A percentile compares a stretch with the other conserved stretches of the same genome.
These are phyloP conservation scores for Lepiota subincarnata DNA, from an alignment of 768 basidiomycete species.

Conservation along the genomic window DNA sequence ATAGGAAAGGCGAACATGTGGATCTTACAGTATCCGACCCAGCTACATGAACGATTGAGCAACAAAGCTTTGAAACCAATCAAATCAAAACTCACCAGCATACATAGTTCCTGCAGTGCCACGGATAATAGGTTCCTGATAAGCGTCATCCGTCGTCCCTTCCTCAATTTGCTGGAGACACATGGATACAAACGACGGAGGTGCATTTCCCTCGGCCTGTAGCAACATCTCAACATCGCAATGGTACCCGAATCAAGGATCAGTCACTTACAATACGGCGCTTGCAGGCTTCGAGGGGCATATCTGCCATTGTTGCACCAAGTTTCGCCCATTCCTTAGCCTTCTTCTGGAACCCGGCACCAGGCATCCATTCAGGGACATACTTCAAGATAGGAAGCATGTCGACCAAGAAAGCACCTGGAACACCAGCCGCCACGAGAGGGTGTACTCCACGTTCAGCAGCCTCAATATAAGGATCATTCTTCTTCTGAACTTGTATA, in stretches of 20 bases:
- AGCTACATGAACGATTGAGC: slow-evolving; percentile 9
- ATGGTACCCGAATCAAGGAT: not conserved
- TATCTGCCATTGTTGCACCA: slow-evolving; percentile 28
- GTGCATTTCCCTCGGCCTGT: slow-evolving; percentile 14
- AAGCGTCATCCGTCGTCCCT: slow-evolving; percentile 5
- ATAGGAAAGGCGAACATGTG: too few species aligned
- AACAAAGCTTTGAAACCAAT: not conserved
- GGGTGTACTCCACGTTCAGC: slow-evolving; percentile 20
- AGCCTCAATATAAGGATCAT: slow-evolving; percentile 28
- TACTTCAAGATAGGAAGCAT: slow-evolving; percentile 30
- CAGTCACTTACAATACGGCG: slow-evolving; percentile 1
- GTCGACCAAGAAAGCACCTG: slow-evolving; percentile 29
- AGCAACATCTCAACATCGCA: not conserved
- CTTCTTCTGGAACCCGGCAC: slow-evolving; percentile 39
- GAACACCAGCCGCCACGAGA: slow-evolving; percentile 20
- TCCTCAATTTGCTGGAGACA: slow-evolving; percentile 13
- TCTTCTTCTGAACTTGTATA: slow-evolving; percentile 21
- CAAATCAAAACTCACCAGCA: slow-evolving; percentile 12
- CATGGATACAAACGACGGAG: slow-evolving; percentile 16
- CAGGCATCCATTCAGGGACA: slow-evolving; percentile 44
- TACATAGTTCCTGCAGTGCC: slow-evolving; percentile 21
- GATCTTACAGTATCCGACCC: slow-evolving; percentile 18
- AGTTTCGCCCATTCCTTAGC: slow-evolving; percentile 31
- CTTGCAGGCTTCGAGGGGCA: slow-evolving; percentile 24
- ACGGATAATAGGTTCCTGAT: slow-evolving; percentile 20